These are phyloP conservation scores for Fraxinus ornus DNA, from an alignment of 305 asterid species.

Conservation along the genomic window DNA sequence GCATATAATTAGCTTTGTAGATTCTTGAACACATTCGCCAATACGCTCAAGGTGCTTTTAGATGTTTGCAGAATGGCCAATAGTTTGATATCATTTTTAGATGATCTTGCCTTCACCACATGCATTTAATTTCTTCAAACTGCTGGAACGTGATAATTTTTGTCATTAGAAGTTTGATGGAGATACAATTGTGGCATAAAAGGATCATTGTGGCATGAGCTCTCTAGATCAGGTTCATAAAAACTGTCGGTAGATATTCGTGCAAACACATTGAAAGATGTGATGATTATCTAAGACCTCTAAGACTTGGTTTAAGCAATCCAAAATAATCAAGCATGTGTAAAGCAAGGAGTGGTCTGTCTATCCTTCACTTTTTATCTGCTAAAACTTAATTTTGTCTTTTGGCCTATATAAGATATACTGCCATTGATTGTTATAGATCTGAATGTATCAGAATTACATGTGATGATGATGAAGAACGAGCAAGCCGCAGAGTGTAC, in stretches of 20 bases:
- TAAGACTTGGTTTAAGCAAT: neutral
- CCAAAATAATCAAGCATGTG: neutral
- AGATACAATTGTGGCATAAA: neutral
- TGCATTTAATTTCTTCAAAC: neutral
- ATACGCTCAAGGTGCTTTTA: neutral
- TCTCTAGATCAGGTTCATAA: neutral
- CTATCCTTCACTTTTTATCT: neutral
- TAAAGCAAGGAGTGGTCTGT: neutral
- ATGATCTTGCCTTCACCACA: neutral
- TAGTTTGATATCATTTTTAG: neutral
- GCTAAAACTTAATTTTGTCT: neutral
- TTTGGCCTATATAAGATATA: neutral
- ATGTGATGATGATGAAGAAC: constrained; percentile 50
- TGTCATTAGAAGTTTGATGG: neutral
- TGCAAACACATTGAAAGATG: neutral
- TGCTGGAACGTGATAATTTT: neutral
- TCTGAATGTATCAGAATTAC: constrained; percentile 33
- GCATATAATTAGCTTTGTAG: neutral
- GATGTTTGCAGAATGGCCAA: neutral
- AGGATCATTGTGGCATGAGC: neutral
- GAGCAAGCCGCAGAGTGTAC: constrained; percentile 53
- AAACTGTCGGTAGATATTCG: neutral
- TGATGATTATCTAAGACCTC: neutral
- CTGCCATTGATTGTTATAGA: neutral
- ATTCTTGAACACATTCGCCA: neutral